Conservation (phyloP, 495 filamentous ascomycete species). For the Antarctomyces pellizariae region DNA sequence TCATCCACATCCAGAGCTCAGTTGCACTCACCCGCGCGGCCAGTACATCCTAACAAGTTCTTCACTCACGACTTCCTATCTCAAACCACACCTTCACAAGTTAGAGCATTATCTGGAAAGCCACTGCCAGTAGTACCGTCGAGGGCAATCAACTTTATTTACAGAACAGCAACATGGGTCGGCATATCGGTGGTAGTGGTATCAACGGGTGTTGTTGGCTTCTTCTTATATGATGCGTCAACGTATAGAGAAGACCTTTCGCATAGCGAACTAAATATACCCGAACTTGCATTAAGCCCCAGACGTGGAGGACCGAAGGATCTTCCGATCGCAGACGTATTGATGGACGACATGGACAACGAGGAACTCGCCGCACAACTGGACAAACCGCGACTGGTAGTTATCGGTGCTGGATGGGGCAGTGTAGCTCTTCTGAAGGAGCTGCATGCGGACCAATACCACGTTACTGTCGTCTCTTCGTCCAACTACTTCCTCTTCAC, state of each 20-base stretch:
- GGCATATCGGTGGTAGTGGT: constrained; percentile 23
- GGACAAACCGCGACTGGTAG: constrained; percentile 75
- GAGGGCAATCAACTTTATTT: constrained; percentile 22
- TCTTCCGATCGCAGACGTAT: constrained; percentile 65
- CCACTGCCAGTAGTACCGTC: constrained; percentile 23
- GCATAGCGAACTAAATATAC: constrained; percentile 53
- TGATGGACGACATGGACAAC: constrained; percentile 70
- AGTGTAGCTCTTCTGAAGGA: constrained; percentile 81
- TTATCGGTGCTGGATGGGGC: constrained; percentile 90
- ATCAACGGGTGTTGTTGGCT: constrained; percentile 35
- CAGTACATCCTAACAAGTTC: too few species aligned
- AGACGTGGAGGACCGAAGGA: constrained; percentile 85
- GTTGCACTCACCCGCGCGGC: too few species aligned
- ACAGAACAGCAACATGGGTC: constrained; percentile 24
- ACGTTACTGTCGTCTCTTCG: constrained; percentile 83
- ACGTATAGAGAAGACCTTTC: constrained; percentile 54
- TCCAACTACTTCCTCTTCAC: constrained; percentile 96
- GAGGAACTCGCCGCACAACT: constrained; percentile 41
- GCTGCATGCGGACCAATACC: constrained; percentile 71
- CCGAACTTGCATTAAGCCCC: constrained; percentile 59
- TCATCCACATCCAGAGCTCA: too few species aligned
- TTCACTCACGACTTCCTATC: too few species aligned
- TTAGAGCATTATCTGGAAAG: constrained; percentile 18
- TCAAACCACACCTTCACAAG: too few species aligned
- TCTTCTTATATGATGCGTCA: constrained; percentile 87